phyloP scores from a whole-genome alignment of 495 filamentous ascomycete species.

The Baudoinia panamericana region DNA sequence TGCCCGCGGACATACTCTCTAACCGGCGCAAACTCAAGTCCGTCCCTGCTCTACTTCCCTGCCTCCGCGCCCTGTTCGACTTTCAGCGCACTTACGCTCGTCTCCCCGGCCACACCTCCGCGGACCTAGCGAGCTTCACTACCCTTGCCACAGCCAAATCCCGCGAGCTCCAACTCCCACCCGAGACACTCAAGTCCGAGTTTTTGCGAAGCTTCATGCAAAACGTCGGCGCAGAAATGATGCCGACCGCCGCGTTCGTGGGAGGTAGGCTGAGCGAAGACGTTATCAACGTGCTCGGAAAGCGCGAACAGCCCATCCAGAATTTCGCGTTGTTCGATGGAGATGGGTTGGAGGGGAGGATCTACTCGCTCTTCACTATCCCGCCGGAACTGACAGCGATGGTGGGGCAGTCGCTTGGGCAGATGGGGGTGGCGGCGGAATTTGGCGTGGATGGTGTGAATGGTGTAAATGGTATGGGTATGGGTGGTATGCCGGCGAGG shows the following conservation, averaged over 20 bases:
- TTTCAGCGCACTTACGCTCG: conserved; percentile 45
- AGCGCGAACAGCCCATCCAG: conserved; percentile 84
- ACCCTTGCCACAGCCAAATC: conserved; percentile 61
- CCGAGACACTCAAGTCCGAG: conserved; percentile 58
- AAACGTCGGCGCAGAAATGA: conserved; percentile 67
- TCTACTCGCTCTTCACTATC: conserved; percentile 49
- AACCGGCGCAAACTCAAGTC: conserved; percentile 54
- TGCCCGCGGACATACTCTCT: conserved; percentile 55
- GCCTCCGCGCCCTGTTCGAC: conserved; percentile 72
- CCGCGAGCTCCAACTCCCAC: conserved; percentile 60
- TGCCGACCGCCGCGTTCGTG: conserved; percentile 77
- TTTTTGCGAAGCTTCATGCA: conserved; percentile 74
- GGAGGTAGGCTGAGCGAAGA: conserved; percentile 88
- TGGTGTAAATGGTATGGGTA: conserved; percentile 4
- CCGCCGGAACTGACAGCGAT: conserved; percentile 17
- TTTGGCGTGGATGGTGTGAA: conserved; percentile 2
- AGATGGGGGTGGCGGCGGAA: background rate
- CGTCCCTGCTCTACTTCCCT: conserved; percentile 68
- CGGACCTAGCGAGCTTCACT: conserved; percentile 49
- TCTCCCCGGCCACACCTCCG: conserved; percentile 38
- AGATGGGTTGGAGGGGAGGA: conserved; percentile 57
- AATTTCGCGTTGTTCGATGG: conserved; percentile 91
- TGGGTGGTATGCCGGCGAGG: background rate
- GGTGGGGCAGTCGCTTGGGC: background rate
- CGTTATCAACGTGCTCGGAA: conserved; percentile 87